These are phyloP conservation scores for Coprinopsis cinerea DNA, from an alignment of 768 basidiomycete genomes.

Conservation along the genomic window DNA sequence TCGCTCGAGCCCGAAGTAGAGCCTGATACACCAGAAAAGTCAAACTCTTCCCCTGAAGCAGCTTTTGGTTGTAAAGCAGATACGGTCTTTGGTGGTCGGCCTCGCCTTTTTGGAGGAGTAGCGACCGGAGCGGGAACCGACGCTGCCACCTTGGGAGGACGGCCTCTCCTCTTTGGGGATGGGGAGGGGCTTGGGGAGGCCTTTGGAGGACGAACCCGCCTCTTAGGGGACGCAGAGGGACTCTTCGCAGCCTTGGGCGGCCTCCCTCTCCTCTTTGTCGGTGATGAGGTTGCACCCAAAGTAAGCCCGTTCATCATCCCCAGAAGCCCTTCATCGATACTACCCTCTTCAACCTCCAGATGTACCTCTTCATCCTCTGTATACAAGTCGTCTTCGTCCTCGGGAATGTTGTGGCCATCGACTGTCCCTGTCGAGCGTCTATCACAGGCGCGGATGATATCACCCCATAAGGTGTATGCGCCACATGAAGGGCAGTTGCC, in stretches of 20 bases:
- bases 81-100: neutral
- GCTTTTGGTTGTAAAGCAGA: no score
- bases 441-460: slow-evolving; percentile 58
- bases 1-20: neutral
- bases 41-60: slow-evolving; percentile 3
- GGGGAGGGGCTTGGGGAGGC: neutral
- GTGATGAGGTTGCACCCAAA: neutral
- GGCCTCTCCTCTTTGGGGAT: neutral
- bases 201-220: neutral
- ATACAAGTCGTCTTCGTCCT: slow-evolving; percentile 21
- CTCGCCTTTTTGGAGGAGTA: neutral
- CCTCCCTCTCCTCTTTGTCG: no score
- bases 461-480: slow-evolving; percentile 62
- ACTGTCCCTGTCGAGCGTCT: slow-evolving; percentile 37
- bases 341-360: slow-evolving; percentile 6
- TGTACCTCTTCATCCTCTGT: slow-evolving; percentile 11
- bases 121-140: neutral
- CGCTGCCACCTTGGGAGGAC: neutral
- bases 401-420: slow-evolving; percentile 20
- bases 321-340: neutral
- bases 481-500: slow-evolving; percentile 50
- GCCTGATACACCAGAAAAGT: neutral
- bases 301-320: neutral
- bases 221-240: neutral
- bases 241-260: neutral